Conservation (phyloP, 1,284 basidiomycete species). For the Tilletia caries region DNA sequence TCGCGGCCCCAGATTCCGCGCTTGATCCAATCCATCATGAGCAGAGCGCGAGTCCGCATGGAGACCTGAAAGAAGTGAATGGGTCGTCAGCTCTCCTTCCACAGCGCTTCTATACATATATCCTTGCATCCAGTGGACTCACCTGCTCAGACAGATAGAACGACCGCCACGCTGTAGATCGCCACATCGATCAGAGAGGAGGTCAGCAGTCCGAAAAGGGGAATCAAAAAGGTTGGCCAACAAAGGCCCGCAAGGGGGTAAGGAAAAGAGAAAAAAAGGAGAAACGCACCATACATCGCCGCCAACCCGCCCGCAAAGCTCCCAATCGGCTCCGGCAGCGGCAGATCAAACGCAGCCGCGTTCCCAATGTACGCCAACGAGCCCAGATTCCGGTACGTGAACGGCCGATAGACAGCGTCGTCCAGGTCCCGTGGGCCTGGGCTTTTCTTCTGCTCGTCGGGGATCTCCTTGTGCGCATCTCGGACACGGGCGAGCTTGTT, state of each 20-base stretch:
- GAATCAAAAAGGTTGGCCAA: too few relatives aligned
- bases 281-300: conserved; percentile 45
- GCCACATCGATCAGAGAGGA: background rate
- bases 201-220: too few relatives aligned
- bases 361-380: conserved; percentile 51
- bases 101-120: too few relatives aligned
- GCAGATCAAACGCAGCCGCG: conserved; percentile 51
- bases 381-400: conserved; percentile 44
- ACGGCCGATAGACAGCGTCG: conserved; percentile 43
- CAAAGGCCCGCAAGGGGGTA: background rate
- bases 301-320: conserved; percentile 48
- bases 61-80: conserved; percentile 23
- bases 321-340: conserved; percentile 40
- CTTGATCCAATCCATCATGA: conserved; percentile 49
- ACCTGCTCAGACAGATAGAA: conserved; percentile 31
- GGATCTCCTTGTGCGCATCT: background rate
- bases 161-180: conserved; percentile 17
- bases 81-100: too few relatives aligned
- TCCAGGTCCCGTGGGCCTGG: conserved; percentile 38
- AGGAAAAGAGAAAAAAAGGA: background rate
- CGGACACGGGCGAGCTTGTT: conserved; percentile 41
- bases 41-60: conserved; percentile 42
- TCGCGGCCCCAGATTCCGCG: conserved; percentile 46
- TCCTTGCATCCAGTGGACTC: background rate
- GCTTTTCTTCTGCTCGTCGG: conserved; percentile 1